Percentiles rank a stretch among this genome's conserved stretches.
These are phyloP conservation scores for Quercus ilex DNA, from an alignment of 306 rosid species.

Conservation along the genomic window DNA sequence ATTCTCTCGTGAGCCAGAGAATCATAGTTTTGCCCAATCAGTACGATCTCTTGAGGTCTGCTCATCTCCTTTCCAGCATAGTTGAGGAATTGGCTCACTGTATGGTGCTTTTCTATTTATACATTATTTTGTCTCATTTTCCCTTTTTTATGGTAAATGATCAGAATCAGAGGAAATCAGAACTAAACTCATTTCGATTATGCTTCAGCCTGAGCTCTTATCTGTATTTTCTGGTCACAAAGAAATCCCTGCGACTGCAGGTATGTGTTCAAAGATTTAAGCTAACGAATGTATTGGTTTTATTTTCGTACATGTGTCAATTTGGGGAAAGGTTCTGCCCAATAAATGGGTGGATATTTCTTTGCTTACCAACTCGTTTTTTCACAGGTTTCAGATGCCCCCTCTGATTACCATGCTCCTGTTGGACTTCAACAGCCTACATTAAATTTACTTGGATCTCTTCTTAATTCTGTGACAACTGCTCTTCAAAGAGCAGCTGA, in stretches of 20 bases:
- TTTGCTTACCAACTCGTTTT: slow-evolving; percentile 20
- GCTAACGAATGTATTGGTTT: neutral
- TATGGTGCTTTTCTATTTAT: neutral
- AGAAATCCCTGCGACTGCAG: slow-evolving; percentile 84
- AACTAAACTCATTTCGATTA: slow-evolving; percentile 58
- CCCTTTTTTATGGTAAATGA: neutral
- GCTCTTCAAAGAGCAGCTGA: slow-evolving; percentile 88
- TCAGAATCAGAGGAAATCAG: slow-evolving; percentile 78
- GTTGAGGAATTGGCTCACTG: neutral
- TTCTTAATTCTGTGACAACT: slow-evolving; percentile 59
- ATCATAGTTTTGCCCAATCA: slow-evolving; percentile 44
- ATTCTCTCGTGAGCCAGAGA: slow-evolving; percentile 58
- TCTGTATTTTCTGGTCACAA: slow-evolving; percentile 78
- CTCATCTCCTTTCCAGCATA: neutral
- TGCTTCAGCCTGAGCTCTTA: slow-evolving; percentile 89
- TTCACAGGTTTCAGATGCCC: slow-evolving; percentile 49
- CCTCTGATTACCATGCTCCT: slow-evolving; percentile 51
- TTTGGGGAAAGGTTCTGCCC: neutral
- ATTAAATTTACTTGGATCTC: slow-evolving; percentile 60
- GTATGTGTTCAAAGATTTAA: slow-evolving; percentile 34
- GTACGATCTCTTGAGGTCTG: slow-evolving; percentile 61
- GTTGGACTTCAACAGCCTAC: slow-evolving; percentile 66
- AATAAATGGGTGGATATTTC: neutral
- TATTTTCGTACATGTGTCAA: neutral
- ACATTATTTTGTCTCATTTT: neutral